These are phyloP conservation scores for Fistulina hepatica DNA, from an alignment of 1,284 basidiomycete genomes.

Conservation along the genomic window DNA sequence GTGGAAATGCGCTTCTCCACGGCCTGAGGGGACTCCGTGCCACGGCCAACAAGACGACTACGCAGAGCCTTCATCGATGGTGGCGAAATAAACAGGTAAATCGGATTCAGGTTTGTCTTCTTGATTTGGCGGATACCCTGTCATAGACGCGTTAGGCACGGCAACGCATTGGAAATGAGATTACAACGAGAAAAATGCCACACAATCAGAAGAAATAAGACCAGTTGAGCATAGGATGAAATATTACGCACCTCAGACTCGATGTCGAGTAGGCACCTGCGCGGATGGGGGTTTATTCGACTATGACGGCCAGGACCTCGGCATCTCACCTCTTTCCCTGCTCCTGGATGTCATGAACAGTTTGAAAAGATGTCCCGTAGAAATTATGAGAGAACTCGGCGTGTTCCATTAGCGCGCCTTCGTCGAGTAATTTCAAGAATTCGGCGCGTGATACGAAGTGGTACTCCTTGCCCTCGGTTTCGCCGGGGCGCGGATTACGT, in stretches of 20 bases:
- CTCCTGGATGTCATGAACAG: constrained; percentile 43
- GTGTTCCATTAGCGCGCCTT: constrained; percentile 64
- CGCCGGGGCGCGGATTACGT: constrained; percentile 74
- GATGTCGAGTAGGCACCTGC: constrained; percentile 90
- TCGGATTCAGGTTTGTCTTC: constrained; percentile 63
- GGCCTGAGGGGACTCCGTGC: constrained; percentile 75
- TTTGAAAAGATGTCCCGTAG: constrained; percentile 85
- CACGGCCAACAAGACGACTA: constrained; percentile 63
- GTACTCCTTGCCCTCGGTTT: constrained; percentile 73
- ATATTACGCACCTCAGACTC: constrained; percentile 86
- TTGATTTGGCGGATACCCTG: constrained; percentile 90
- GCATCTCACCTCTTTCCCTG: too few relatives aligned
- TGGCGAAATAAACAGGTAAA: constrained; percentile 92
- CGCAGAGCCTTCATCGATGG: constrained; percentile 65
- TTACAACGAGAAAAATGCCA: too few relatives aligned
- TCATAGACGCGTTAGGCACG: constrained; percentile 11
- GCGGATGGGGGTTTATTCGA: too few relatives aligned
- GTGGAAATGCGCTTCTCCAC: constrained; percentile 71
- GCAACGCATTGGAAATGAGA: too few relatives aligned
- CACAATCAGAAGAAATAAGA: too few relatives aligned
- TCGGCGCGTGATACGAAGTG: constrained; percentile 54
- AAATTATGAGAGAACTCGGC: constrained; percentile 86
- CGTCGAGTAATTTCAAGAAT: constrained; percentile 53
- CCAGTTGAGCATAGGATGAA: too few relatives aligned
- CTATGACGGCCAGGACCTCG: too few relatives aligned